These are phyloP conservation scores for Lablab purpureus DNA, from an alignment of 306 rosid species.

Conservation along the genomic window DNA sequence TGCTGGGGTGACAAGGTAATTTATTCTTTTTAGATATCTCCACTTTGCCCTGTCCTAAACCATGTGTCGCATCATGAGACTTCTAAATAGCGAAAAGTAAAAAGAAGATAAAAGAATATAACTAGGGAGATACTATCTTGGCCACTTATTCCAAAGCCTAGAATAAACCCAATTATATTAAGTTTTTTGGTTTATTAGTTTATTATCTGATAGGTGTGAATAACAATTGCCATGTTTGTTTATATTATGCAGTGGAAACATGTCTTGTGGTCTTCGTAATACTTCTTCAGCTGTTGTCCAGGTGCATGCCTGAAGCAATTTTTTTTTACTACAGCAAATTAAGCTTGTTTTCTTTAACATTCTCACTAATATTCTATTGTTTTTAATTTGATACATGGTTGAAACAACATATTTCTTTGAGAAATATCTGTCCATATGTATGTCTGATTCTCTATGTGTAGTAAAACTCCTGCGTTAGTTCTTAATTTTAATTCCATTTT, in stretches of 20 bases:
- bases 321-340: slow-evolving; percentile 25
- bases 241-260: slow-evolving; percentile 74
- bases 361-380: background rate
- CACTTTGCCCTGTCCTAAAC: slow-evolving; percentile 14
- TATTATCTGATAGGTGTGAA: slow-evolving; percentile 19
- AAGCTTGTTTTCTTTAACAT: slow-evolving; percentile 16
- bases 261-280: slow-evolving; percentile 85
- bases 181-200: background rate
- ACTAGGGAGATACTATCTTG: slow-evolving; percentile 16
- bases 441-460: background rate
- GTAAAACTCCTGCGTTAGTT: background rate
- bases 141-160: slow-evolving; percentile 6
- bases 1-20: slow-evolving; percentile 86
- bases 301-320: slow-evolving; percentile 59
- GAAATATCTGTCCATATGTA: background rate
- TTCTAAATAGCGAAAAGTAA: background rate
- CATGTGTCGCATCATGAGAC: background rate
- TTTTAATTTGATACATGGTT: slow-evolving; percentile 19
- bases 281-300: slow-evolving; percentile 68
- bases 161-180: background rate
- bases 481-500: background rate
- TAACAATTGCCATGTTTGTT: slow-evolving; percentile 30
- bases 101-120: slow-evolving; percentile 11
- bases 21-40: slow-evolving; percentile 21
- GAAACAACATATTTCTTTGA: slow-evolving; percentile 8